phyloP scores from a whole-genome alignment of 179 eudicot species.

The Amaranthus tricolor region DNA sequence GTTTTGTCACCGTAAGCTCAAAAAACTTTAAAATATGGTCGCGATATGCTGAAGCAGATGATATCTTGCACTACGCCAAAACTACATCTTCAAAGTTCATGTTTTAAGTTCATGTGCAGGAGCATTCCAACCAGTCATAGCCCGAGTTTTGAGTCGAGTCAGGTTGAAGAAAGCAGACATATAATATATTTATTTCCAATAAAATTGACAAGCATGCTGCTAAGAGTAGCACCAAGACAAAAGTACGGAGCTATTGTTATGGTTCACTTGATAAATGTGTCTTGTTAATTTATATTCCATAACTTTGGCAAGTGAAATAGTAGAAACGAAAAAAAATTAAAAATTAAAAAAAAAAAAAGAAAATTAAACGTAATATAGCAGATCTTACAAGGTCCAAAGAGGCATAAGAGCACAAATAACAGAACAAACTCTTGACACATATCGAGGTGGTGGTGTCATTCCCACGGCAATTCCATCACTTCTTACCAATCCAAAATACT shows the following conservation, averaged over 20 bases:
- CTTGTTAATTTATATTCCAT: not conserved
- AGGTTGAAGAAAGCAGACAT: not conserved
- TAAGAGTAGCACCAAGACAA: not conserved
- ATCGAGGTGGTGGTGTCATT: constrained; percentile 97
- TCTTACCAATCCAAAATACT: constrained; percentile 90
- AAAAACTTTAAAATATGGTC: too few species aligned
- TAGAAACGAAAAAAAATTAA: not conserved
- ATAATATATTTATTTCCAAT: not conserved
- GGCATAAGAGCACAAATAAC: constrained; percentile 87
- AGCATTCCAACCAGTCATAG: not conserved
- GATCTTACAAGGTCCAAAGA: constrained; percentile 79
- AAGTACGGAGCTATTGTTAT: not conserved
- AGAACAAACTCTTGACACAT: constrained; percentile 86
- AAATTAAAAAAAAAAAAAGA: not conserved
- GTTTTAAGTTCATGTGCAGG: too few species aligned
- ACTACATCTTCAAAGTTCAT: too few species aligned
- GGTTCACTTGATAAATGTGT: not conserved
- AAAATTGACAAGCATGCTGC: not conserved
- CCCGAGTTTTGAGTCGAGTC: not conserved
- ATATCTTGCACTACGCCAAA: too few species aligned
- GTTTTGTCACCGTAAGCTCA: too few species aligned
- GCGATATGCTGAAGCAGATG: too few species aligned
- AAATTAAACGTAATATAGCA: constrained; percentile 8
- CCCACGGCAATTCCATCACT: constrained; percentile 88
- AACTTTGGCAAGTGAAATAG: not conserved